Base-by-base conservation (phyloP, 2,329 filamentous ascomycete species). In the Clathrospora elynae region DNA sequence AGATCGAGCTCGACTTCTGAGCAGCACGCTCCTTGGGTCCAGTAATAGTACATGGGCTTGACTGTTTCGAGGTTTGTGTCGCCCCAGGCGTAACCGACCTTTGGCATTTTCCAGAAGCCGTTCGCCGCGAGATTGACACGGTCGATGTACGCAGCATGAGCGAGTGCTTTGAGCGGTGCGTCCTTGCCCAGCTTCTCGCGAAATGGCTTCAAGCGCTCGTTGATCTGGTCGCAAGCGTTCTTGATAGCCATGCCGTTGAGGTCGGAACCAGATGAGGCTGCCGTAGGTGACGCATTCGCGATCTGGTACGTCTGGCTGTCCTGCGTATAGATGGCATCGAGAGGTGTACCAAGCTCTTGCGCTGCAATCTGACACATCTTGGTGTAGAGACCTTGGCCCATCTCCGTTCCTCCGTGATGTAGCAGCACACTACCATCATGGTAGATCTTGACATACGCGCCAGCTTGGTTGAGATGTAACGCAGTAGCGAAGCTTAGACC, bases 341-440 rank as follows among this genome's bases (percentile, higher is more conserved):
- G 77, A 0, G 92, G 88, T 0, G 96, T 87, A n/a, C 81, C 75
- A 1, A 97, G 81, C 3, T 91, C 88, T 70, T 97, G 88, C 0
- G 92, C 92, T 1, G 91, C 90, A 45, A 97, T 90, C 80, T 95
- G 92, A 34, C 83, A 86, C 84, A 97, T 95, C 74, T 97, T 97
- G 3, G 92, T 97, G 71, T 96, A 88, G 8, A 97, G 77, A 2
- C 92, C 92, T 71, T 97, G 92, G 2, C 92, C 92, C 92, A 97
- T 97, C 71, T 97, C 92, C 0, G 90, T 95, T 47, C 92, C 93
- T 38, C 92, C 93, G 57, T 97, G 93, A 2, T 93, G 92, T 6
- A 97, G 86, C 1, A 97, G 77, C 4, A 97, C 80, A 7, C 88
- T 93, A 0, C 93, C 92, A 57, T 97, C 92, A 62, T 95, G 91